Percentiles rank a stretch among this genome's conserved stretches.
Conservation (phyloP, 169 alveolate genomes). For the Cryptosporidium canis region DNA sequence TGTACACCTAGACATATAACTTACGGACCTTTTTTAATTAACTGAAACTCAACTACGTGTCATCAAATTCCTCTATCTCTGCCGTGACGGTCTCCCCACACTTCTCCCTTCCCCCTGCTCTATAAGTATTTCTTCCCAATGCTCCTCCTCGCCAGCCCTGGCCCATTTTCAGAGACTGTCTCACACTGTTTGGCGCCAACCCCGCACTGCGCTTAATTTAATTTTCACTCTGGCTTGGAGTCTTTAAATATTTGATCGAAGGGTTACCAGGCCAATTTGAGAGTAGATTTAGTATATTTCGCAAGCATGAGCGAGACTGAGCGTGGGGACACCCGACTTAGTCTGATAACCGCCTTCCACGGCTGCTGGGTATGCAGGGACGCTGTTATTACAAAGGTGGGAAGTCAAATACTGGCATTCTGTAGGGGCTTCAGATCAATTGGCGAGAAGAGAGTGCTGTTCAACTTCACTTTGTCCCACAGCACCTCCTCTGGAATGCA, state of each 20-base stretch:
- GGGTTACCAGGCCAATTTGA: too few relatives aligned
- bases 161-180: too few relatives aligned
- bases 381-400: neutral
- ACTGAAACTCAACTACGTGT: too few relatives aligned
- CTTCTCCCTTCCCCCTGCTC: neutral
- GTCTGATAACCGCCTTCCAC: neutral
- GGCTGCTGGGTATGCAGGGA: constrained; percentile 25
- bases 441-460: neutral
- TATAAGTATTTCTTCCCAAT: too few relatives aligned
- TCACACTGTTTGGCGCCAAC: too few relatives aligned
- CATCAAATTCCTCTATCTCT: neutral
- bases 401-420: constrained; percentile 9
- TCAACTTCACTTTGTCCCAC: constrained; percentile 21
- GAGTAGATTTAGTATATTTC: neutral
- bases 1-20: neutral
- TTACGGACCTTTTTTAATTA: neutral
- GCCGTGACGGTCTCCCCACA: too few relatives aligned
- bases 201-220: too few relatives aligned
- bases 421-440: neutral
- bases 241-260: too few relatives aligned
- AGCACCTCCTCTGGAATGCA: neutral
- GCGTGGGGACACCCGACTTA: constrained; percentile 13
- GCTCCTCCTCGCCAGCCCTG: too few relatives aligned
- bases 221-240: too few relatives aligned
- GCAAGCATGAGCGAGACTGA: neutral